phyloP scores from a whole-genome alignment of 805 yeast species.

The Wickerhamomyces pijperi region DNA sequence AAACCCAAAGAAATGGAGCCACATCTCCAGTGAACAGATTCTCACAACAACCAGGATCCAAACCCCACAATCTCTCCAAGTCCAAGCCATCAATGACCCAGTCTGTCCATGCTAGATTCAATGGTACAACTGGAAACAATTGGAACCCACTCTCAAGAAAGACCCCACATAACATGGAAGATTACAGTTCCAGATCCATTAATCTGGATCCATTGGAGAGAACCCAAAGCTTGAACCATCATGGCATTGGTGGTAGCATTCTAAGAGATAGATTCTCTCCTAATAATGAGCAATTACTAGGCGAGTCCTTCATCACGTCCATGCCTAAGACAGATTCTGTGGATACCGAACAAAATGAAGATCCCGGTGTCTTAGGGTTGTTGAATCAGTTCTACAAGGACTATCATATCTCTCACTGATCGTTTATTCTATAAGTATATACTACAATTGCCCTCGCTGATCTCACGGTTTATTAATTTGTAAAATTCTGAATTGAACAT shows the following conservation, averaged over 20 bases:
- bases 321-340: conserved; percentile 25
- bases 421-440: neutral
- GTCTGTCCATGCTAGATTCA: conserved; percentile 1
- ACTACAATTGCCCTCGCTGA: no score
- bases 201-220: conserved; percentile 4
- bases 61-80: neutral
- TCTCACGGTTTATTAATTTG: no score
- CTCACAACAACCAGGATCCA: neutral
- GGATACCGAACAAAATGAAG: conserved; percentile 20
- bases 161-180: neutral
- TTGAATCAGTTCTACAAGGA: conserved; percentile 66
- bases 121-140: neutral
- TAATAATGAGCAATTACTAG: conserved; percentile 18
- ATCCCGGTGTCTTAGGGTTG: conserved; percentile 63
- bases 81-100: neutral
- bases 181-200: conserved; percentile 1
- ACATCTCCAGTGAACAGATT: neutral
- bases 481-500: no score
- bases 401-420: conserved; percentile 18
- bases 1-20: conserved; percentile 20
- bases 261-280: conserved; percentile 4
- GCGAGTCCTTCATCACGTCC: conserved; percentile 31
- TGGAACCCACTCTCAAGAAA: neutral
- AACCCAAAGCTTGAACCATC: neutral
- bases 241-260: conserved; percentile 1